phyloP scores from a whole-genome alignment of 257 asterid genomes.

The Lycium barbarum region DNA sequence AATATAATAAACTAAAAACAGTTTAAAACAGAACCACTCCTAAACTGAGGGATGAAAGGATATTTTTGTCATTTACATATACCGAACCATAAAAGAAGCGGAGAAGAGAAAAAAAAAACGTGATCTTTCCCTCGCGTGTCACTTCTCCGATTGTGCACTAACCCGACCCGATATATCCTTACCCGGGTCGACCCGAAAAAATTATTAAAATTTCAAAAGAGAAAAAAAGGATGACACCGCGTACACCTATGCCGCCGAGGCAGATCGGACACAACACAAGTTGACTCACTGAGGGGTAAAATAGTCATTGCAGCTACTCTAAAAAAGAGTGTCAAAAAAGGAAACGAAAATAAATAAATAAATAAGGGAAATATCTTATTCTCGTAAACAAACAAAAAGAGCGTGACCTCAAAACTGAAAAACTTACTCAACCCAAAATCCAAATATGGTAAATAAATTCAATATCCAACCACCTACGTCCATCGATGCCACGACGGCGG shows the following conservation, averaged over 20 bases:
- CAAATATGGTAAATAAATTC: no score
- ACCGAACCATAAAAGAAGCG: no score
- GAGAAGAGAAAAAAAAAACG: neutral
- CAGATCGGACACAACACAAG: neutral
- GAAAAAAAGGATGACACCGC: neutral
- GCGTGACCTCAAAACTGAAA: no score
- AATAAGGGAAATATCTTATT: no score
- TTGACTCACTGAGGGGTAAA: neutral
- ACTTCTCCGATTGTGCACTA: neutral
- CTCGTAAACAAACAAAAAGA: no score
- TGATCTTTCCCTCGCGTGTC: neutral
- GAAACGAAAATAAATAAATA: no score
- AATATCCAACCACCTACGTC: no score
- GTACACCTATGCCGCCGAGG: neutral
- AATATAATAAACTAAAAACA: neutral
- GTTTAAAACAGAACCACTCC: neutral
- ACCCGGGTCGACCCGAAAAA: neutral
- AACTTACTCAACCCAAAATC: no score
- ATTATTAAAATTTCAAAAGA: no score
- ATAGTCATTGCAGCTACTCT: no score
- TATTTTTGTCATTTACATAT: neutral
- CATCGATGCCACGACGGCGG: no score
- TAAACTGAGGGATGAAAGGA: neutral
- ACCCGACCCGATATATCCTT: neutral
- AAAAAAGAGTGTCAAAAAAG: no score